Evolutionary conservation across 768 basidiomycete species (phyloP), one percentile per base, ranked within the genome.

Genomic region (Lyophyllum decastes): DNA sequence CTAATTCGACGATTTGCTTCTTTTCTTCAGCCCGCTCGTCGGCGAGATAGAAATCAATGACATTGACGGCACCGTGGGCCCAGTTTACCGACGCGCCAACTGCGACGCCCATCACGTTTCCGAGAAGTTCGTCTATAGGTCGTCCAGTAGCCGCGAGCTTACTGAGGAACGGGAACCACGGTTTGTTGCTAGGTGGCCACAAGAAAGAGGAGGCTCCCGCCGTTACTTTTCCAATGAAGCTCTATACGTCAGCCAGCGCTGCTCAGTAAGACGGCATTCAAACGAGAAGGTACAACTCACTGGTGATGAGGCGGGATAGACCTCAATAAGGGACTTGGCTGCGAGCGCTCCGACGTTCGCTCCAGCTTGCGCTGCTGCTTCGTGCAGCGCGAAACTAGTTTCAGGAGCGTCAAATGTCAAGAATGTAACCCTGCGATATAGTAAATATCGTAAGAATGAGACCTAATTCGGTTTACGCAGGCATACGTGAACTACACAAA

Each of bases 1-100:
- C 64, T 1, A 82, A 70, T 40, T 70, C 61, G 24, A 76, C 48
- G 41, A 83, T 76, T 25, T 77, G 72, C 0, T 66, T 69, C 12
- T 72, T 66, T 58, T 83, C 78, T 49, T 67, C 67, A 16, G 71
- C 71, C 25, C 71, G 73, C n/a, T 64, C 67, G 21, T 77, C 77
- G 48, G 77, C 76, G 34, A 85, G 64, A 67, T 82, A 84, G 70
- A 84, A 83, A 64, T 84, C 78, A 50, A 85, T 67, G 24, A 83
- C 75, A 33, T 81, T 71, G 17, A 78, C 74, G 22, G 75, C 73
- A 4, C 75, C 79, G 61, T 83, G 80, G 0, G 78, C 76, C 49
- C 74, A 74, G 63, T 77, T 79, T 25, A 80, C 78, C 1, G 79
- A 76, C 11, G 76, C 74, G 0, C 77, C 74, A 22, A 83, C 75